These are phyloP conservation scores for Nicotiana obtusifolia DNA, from an alignment of 257 asterid genomes.

Conservation along the genomic window DNA sequence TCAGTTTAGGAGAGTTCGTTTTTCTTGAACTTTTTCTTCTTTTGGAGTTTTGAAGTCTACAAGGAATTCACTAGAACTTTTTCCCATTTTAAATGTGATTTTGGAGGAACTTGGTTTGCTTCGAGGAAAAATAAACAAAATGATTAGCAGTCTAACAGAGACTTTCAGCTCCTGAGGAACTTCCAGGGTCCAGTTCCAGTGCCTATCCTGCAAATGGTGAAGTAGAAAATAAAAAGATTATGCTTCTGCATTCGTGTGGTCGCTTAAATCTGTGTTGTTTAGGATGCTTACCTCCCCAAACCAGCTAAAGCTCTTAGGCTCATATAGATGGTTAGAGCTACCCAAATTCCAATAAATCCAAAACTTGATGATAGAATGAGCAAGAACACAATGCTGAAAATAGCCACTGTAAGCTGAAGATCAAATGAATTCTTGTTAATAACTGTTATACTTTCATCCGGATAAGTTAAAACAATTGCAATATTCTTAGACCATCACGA, in stretches of 20 bases:
- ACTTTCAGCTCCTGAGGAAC: slow-evolving; percentile 40
- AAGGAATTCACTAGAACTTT: too few relatives aligned
- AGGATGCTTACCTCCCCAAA: slow-evolving; percentile 46
- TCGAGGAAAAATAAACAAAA: too few relatives aligned
- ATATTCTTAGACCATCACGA: background rate
- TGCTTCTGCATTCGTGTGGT: background rate
- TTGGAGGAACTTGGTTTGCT: too few relatives aligned
- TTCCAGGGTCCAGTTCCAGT: slow-evolving; percentile 75
- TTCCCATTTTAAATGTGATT: too few relatives aligned
- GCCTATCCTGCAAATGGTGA: slow-evolving; percentile 51
- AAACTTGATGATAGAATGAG: slow-evolving; percentile 36
- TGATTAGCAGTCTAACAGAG: background rate
- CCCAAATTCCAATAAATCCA: slow-evolving; percentile 69
- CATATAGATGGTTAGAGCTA: slow-evolving; percentile 59
- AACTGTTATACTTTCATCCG: background rate
- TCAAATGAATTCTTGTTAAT: background rate
- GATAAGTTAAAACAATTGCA: background rate
- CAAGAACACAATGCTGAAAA: slow-evolving; percentile 46
- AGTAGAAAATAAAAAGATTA: background rate
- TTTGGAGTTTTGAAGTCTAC: too few relatives aligned
- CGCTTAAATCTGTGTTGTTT: background rate
- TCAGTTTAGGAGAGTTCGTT: too few relatives aligned
- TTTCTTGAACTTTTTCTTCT: too few relatives aligned
- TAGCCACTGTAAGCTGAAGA: slow-evolving; percentile 58
- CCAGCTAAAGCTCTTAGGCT: slow-evolving; percentile 61